phyloP scores from a whole-genome alignment of 352 stramenopile genomes.

The Pythium folliculosum region DNA sequence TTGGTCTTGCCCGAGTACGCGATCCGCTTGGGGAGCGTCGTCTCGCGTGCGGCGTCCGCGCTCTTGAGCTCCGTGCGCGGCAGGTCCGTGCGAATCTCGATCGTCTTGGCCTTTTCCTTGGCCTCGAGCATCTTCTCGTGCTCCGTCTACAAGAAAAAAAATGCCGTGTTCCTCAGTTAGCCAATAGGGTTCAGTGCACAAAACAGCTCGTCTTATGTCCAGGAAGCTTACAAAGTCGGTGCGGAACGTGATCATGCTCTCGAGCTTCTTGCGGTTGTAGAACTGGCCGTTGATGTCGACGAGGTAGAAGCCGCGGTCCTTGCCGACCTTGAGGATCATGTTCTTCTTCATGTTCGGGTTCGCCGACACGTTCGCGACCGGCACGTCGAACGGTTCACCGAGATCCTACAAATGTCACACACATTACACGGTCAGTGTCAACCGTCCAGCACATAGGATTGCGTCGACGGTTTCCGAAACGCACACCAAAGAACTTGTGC shows the following conservation, averaged over 20 bases:
- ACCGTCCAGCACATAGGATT: too few relatives aligned
- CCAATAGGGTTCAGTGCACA: too few relatives aligned
- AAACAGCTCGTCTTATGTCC: too few relatives aligned
- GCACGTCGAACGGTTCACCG: conserved; percentile 63
- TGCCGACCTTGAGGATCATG: conserved; percentile 84
- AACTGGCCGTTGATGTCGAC: conserved; percentile 81
- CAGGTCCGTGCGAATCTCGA: conserved; percentile 70
- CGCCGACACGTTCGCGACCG: conserved; percentile 66
- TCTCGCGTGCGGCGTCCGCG: conserved; percentile 6
- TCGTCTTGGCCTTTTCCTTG: conserved; percentile 44
- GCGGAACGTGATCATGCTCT: conserved; percentile 87
- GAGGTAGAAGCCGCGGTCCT: conserved; percentile 74
- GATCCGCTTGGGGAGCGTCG: conserved; percentile 32
- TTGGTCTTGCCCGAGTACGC: conserved; percentile 27
- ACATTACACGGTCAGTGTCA: not conserved
- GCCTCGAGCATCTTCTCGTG: conserved; percentile 71
- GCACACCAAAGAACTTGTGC: conserved; percentile 88
- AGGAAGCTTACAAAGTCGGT: conserved; percentile 64
- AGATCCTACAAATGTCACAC: conserved; percentile 43
- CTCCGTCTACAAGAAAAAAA: conserved; percentile 38
- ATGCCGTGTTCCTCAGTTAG: not conserved
- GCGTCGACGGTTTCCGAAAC: conserved; percentile 1
- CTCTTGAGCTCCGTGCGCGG: conserved; percentile 65
- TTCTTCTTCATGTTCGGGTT: conserved; percentile 85
- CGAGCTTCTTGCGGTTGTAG: conserved; percentile 86